A percentile compares a stretch with the other conserved stretches of the same genome.
phyloP scores from a whole-genome alignment of 2,329 filamentous ascomycete species.

The Cyclaneusma minus region DNA sequence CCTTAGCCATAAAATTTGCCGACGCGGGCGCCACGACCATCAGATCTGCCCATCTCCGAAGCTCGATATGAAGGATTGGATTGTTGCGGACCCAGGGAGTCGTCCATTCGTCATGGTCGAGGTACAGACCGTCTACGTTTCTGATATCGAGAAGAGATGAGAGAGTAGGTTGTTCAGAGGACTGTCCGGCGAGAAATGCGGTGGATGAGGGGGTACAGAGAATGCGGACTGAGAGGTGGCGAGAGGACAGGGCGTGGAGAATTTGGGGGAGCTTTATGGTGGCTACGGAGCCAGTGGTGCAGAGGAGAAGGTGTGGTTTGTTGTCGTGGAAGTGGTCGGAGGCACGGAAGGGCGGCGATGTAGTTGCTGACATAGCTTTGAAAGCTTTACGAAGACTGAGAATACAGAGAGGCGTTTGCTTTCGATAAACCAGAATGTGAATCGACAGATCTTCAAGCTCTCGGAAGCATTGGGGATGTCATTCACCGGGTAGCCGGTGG shows the following conservation, averaged over 20 bases:
- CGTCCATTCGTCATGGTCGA: conserved; percentile 75
- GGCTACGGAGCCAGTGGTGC: conserved; percentile 62
- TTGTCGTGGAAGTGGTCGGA: conserved; percentile 26
- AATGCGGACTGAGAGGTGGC: conserved; percentile 63
- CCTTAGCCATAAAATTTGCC: conserved; percentile 77
- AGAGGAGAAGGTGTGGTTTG: conserved; percentile 47
- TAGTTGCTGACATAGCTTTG: not conserved
- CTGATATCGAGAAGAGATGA: conserved; percentile 39
- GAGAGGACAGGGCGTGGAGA: conserved; percentile 36
- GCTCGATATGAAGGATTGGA: conserved; percentile 80
- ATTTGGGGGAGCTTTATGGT: conserved; percentile 71
- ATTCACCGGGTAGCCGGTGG: no score
- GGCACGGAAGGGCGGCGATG: conserved; percentile 13
- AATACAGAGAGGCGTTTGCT: no score
- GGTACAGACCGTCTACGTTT: conserved; percentile 68
- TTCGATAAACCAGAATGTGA: no score
- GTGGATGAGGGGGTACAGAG: conserved; percentile 61
- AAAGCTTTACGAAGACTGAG: conserved; percentile 1
- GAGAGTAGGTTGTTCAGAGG: conserved; percentile 59
- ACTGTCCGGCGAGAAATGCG: conserved; percentile 64
- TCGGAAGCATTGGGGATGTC: no score
- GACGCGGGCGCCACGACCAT: conserved; percentile 68
- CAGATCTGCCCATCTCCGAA: conserved; percentile 68
- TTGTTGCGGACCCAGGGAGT: conserved; percentile 62
- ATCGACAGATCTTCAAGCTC: no score